A percentile compares a stretch with the other conserved stretches of the same genome.
Conservation (phyloP, 352 stramenopile genomes). For the Thalassiosira livingstoniorum region DNA sequence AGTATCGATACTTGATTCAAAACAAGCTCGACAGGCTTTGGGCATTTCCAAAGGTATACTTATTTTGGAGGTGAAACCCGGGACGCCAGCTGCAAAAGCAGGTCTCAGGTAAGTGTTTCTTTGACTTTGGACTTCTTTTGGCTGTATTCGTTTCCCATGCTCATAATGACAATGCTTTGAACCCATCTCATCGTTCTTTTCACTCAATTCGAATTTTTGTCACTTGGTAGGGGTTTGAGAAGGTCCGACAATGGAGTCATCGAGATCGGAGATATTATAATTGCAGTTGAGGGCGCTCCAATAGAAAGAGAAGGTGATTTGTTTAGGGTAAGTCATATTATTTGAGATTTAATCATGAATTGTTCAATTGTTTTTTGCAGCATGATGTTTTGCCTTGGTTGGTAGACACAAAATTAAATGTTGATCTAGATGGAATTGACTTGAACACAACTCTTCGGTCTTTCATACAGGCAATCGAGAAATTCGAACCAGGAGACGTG, state of each 20-base stretch:
- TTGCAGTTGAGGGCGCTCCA: constrained; percentile 78
- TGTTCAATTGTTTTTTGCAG: no score
- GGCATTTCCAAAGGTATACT: constrained; percentile 86
- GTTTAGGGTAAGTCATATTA: constrained; percentile 77
- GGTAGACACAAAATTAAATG: no score
- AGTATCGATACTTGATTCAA: constrained; percentile 86
- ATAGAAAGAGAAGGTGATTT: constrained; percentile 88
- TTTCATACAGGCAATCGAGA: constrained; percentile 84
- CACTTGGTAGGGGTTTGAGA: constrained; percentile 28
- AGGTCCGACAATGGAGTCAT: constrained; percentile 66
- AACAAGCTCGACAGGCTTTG: constrained; percentile 76
- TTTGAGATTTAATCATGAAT: no score
- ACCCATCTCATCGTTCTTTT: no score
- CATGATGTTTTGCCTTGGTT: no score
- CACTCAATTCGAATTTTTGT: no score
- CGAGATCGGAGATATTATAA: constrained; percentile 89
- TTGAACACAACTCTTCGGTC: no score
- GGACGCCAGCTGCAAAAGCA: constrained; percentile 67
- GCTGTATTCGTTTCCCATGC: no score
- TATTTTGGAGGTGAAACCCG: constrained; percentile 81
- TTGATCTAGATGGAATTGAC: no score
- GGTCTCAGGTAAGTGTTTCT: no score
- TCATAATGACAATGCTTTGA: no score
- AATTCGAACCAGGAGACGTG: constrained; percentile 81
- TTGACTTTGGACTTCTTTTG: constrained; percentile 45